Conservation (phyloP, 768 basidiomycete genomes). For the Leucosporidium scottii region DNA sequence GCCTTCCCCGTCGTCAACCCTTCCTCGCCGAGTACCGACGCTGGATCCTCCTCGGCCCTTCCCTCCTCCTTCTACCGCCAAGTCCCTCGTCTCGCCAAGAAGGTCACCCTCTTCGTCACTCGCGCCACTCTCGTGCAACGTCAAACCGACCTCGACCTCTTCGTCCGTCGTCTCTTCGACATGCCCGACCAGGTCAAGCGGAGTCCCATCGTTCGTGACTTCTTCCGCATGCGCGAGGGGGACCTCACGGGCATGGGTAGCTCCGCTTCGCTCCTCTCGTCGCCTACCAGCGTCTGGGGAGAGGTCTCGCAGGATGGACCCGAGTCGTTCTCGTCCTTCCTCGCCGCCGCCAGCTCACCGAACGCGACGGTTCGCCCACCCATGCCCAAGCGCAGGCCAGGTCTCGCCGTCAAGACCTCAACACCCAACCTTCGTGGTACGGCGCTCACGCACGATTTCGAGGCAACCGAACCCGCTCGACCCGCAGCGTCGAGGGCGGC, state of each 20-base stretch:
- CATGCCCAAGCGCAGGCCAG: constrained; percentile 3
- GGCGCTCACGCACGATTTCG: not conserved
- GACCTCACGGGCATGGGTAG: not conserved
- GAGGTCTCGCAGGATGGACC: not conserved
- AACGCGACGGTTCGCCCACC: constrained; percentile 14
- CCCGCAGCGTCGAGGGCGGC: not conserved
- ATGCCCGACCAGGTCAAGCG: constrained; percentile 20
- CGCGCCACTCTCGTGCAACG: constrained; percentile 18
- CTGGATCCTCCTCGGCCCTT: not conserved
- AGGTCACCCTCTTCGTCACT: constrained; percentile 25
- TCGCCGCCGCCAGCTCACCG: not conserved
- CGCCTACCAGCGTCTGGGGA: not conserved
- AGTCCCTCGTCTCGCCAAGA: constrained; percentile 18
- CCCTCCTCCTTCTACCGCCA: constrained; percentile 13
- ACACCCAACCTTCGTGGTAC: constrained; percentile 14
- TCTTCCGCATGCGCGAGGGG: constrained; percentile 15
- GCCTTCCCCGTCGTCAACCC: constrained; percentile 22
- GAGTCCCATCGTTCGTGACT: constrained; percentile 21
- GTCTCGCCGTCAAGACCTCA: constrained; percentile 20
- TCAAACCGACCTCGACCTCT: constrained; percentile 26
- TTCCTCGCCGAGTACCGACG: not conserved
- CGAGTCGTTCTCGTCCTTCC: constrained; percentile 1
- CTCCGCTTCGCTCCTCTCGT: not conserved
- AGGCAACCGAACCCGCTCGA: not conserved
- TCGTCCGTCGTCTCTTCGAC: constrained; percentile 21